Base-by-base conservation (phyloP, 2,329 filamentous ascomycete genomes). In the Periglandula ipomoeae region DNA sequence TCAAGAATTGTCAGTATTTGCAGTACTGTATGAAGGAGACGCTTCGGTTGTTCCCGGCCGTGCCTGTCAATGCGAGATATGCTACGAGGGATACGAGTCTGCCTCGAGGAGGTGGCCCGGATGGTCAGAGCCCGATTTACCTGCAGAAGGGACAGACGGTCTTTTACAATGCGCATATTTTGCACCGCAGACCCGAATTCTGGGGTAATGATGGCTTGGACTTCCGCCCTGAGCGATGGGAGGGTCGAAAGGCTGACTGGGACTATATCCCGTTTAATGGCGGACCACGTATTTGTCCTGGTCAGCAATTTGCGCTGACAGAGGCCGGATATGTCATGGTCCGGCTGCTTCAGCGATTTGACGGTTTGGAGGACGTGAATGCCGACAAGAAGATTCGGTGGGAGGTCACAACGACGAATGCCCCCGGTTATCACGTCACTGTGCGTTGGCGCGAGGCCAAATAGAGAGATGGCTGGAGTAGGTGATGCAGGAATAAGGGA, bases 31-130 rank as follows among this genome's bases (percentile, higher is more conserved):
- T 58, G 10, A 58, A 56, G n/a, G 57, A 59, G 46, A 66, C 69
- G 15, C 65, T 77, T 7, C 70, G 74, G 15, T 58, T 75, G 2
- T 65, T 74, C 52, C 70, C 74, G 2, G 64, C 69, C 3, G 70
- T 76, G 5, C 73, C 75, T 1, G 53, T 64, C 23, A 79, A 78
- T 57, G 61, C 61, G 5, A 71, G 76, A 22, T 56, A 62, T 27
- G 74, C 75, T 0, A 56, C 65, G 7, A 59, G 60, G 38, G 72
- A 78, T 58, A 76, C 73, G 0, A 62, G 69, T 0, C 62, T 79
- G 0, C 76, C 76, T 1, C 54, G 62, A 0, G 76, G 76, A 19
- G 76, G 76, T 38, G 76, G 76, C 0, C 58, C 61, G 1, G 65
- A 75, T 42, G 69, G 72, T 13, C 58, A 54, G 11, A 60, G 63